These are phyloP conservation scores for Fusarium sp. DNA, from an alignment of 2,329 filamentous ascomycete genomes.

Conservation along the genomic window DNA sequence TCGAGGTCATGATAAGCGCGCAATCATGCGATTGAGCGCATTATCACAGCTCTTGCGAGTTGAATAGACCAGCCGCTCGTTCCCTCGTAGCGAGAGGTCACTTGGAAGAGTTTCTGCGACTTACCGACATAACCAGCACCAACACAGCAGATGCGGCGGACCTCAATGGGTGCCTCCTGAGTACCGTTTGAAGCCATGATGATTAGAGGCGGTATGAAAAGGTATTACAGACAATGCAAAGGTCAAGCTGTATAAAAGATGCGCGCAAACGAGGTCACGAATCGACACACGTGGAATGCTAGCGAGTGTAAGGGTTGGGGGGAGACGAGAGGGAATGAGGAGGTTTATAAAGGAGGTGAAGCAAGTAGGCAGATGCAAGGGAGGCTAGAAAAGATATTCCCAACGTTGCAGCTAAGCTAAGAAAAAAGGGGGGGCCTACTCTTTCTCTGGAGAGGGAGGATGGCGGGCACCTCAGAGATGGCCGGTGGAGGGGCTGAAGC, in stretches of 20 bases:
- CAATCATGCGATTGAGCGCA: conserved; percentile 19
- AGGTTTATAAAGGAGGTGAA: conserved; percentile 45
- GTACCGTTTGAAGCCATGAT: conserved; percentile 53
- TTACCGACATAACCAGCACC: conserved; percentile 83
- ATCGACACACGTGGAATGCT: conserved; percentile 44
- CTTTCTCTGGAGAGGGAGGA: conserved; percentile 21
- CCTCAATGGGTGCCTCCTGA: conserved; percentile 50
- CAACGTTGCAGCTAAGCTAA: conserved; percentile 44
- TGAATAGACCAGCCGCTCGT: neutral
- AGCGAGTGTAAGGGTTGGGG: conserved; percentile 38
- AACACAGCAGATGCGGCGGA: conserved; percentile 79
- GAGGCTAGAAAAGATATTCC: conserved; percentile 47
- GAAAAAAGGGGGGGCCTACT: conserved; percentile 40
- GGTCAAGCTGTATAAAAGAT: conserved; percentile 37
- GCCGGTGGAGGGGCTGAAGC: conserved; percentile 42
- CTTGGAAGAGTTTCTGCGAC: conserved; percentile 50
- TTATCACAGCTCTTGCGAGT: conserved; percentile 1
- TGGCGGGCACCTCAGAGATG: conserved; percentile 3
- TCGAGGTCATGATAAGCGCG: conserved; percentile 21
- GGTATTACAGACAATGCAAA: conserved; percentile 31
- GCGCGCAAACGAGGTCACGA: conserved; percentile 45
- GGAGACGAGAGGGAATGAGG: conserved; percentile 27
- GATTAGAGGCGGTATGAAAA: conserved; percentile 35
- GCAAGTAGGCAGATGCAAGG: conserved; percentile 28
- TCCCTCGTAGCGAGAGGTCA: neutral